Conservation (phyloP, 768 basidiomycete species). For the Mycena haematopus region DNA sequence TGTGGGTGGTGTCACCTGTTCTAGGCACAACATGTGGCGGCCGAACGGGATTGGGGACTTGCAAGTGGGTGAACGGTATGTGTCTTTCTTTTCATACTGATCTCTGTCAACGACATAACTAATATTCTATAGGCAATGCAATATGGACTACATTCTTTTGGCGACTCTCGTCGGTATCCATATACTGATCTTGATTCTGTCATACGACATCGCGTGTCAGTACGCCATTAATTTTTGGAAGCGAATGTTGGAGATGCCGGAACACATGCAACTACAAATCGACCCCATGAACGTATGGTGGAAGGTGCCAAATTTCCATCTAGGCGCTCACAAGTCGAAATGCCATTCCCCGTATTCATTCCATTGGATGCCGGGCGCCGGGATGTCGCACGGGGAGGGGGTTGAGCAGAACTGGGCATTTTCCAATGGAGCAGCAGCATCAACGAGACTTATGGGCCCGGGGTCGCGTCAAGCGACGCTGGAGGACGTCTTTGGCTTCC, state of each 20-base stretch:
- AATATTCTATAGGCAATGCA: background rate
- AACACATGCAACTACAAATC: background rate
- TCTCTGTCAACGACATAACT: no score
- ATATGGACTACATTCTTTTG: background rate
- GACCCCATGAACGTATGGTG: background rate
- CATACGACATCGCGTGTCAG: background rate
- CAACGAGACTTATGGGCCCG: no score
- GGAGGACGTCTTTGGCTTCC: no score
- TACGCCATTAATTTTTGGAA: background rate
- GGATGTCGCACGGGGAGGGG: slow-evolving; percentile 14
- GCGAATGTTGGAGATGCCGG: background rate
- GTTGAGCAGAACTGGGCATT: slow-evolving; percentile 18
- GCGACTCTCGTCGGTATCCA: background rate
- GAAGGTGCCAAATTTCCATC: slow-evolving; percentile 23
- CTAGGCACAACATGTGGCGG: background rate
- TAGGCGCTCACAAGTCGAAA: background rate
- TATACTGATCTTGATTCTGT: background rate
- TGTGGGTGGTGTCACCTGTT: background rate
- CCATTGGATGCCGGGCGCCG: slow-evolving; percentile 4
- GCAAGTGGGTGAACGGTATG: background rate
- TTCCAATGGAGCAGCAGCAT: slow-evolving; percentile 9
- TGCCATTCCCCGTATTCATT: background rate
- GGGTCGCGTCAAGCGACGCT: no score
- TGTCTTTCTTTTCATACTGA: background rate
- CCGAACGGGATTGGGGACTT: background rate